Percentiles rank a stretch among this genome's conserved stretches.
phyloP scores from a whole-genome alignment of 2,329 filamentous ascomycete genomes.

The Knufia petricola region DNA sequence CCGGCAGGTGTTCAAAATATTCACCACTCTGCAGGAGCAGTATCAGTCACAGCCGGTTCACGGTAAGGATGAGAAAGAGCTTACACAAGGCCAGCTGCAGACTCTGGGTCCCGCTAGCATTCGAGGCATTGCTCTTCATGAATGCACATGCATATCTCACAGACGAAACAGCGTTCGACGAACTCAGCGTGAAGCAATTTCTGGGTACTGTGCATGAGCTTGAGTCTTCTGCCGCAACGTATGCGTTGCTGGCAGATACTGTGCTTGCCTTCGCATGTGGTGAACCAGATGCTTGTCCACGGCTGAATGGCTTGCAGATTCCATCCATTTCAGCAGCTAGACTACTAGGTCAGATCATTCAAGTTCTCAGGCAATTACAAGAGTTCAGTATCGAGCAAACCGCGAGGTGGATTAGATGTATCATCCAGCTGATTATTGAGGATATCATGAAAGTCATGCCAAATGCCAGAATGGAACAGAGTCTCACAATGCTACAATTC shows the following conservation, averaged over 20 bases:
- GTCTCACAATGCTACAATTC: conserved; percentile 25
- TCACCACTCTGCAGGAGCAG: conserved; percentile 8
- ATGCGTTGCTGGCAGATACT: conserved; percentile 58
- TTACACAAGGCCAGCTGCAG: conserved; percentile 11
- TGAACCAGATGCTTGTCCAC: background rate
- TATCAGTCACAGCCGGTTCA: background rate
- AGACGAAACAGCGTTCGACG: conserved; percentile 31
- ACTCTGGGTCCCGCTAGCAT: conserved; percentile 17
- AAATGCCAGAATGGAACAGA: background rate
- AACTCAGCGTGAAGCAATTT: conserved; percentile 44
- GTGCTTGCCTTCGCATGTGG: conserved; percentile 34
- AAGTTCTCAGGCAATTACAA: conserved; percentile 52
- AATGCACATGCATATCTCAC: background rate
- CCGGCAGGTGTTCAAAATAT: conserved; percentile 15
- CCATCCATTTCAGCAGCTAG: conserved; percentile 13
- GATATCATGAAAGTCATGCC: conserved; percentile 49
- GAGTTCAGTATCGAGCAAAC: conserved; percentile 50
- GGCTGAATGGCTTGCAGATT: conserved; percentile 18
- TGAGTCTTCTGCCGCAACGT: conserved; percentile 34
- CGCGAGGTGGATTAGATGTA: conserved; percentile 66
- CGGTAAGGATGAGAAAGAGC: background rate
- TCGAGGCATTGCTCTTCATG: conserved; percentile 21
- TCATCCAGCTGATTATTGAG: conserved; percentile 59
- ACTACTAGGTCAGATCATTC: conserved; percentile 52
- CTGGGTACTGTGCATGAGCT: conserved; percentile 37